These are phyloP conservation scores for Acrocalymma vagum DNA, from an alignment of 2,329 filamentous ascomycete genomes.

Conservation along the genomic window DNA sequence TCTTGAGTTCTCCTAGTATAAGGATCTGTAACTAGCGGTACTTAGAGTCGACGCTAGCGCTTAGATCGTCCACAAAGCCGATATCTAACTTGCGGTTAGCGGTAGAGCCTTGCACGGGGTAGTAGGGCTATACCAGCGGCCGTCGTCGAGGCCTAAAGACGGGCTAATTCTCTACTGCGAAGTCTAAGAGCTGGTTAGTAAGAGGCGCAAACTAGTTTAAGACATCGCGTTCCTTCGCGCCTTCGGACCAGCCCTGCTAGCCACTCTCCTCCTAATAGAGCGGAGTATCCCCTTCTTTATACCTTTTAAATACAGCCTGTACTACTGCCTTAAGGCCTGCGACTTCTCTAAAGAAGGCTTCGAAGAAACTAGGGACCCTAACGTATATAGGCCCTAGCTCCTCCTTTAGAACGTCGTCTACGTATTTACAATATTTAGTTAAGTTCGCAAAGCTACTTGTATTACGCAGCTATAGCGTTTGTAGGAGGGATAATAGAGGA, in stretches of 20 bases:
- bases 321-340: slow-evolving; percentile 17
- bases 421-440: slow-evolving; percentile 24
- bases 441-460: slow-evolving; percentile 30
- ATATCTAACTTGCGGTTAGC: slow-evolving; percentile 33
- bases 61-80: slow-evolving; percentile 29
- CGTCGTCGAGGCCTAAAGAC: slow-evolving; percentile 16
- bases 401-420: slow-evolving; percentile 26
- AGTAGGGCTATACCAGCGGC: slow-evolving; percentile 25
- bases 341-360: slow-evolving; percentile 28
- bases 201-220: slow-evolving; percentile 28
- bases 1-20: slow-evolving; percentile 57
- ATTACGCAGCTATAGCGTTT: slow-evolving; percentile 33
- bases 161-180: slow-evolving; percentile 20
- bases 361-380: slow-evolving; percentile 28
- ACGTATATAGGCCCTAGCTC: slow-evolving; percentile 28
- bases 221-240: slow-evolving; percentile 27
- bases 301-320: slow-evolving; percentile 26
- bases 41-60: slow-evolving; percentile 22
- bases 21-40: slow-evolving; percentile 54
- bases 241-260: slow-evolving; percentile 28
- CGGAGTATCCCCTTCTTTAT: slow-evolving; percentile 26
- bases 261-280: slow-evolving; percentile 27
- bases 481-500: slow-evolving; percentile 28
- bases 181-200: slow-evolving; percentile 22
- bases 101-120: slow-evolving; percentile 29